Evolutionary conservation across 495 filamentous ascomycete genomes (phyloP), one percentile per base, ranked within the genome.

Genomic region (Tuber indicum): DNA sequence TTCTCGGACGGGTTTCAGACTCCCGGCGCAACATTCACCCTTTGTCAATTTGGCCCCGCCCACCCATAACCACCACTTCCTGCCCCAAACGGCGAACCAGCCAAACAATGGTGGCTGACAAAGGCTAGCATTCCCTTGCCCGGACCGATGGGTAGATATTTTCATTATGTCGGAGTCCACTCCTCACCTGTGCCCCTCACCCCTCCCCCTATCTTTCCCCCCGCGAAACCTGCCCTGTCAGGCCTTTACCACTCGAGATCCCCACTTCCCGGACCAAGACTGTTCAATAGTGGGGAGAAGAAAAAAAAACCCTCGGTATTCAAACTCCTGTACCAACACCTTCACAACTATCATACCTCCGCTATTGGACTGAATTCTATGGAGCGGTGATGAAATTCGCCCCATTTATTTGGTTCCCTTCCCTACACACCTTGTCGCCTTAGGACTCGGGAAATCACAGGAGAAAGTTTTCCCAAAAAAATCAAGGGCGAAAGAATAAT

Each of bases 321-420:
- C 52, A 62, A 10, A 32, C n/a, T 62, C 58, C 26, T 12, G 4
- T 19, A 26, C 26, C 26, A 66, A 36, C 26, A 26, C 26, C 17
- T 17, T 66, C 14, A 32, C 52, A 26, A 32, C 58, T 32, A 32
- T 32, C 32, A 32, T 32, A 3, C 49, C 74, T 72, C 70, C 23
- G 14, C 39, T 47, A 70, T 77, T 76, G 32, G 43, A 21, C 72
- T 41, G 19, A 58, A 78, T 49, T 19, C 26, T 4, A 66, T 43
- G 69, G 70, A 73, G 77, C 58, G 73, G 78, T 80, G 78, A 80
- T 80, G 78, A 80, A 70, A 75, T 71, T 69, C 71, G 49, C 58
- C 75, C 26, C 58, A 66, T 66, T 72, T 69, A 32, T 39, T 41
- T 62, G 23, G 58, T 41, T 49, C 62, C 43, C 36, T 75, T 75